Percentiles rank a stretch among this genome's conserved stretches.
Evolutionary conservation across 1,139 yeast species (phyloP).

Genomic region (Suhomyces wounanorum): DNA sequence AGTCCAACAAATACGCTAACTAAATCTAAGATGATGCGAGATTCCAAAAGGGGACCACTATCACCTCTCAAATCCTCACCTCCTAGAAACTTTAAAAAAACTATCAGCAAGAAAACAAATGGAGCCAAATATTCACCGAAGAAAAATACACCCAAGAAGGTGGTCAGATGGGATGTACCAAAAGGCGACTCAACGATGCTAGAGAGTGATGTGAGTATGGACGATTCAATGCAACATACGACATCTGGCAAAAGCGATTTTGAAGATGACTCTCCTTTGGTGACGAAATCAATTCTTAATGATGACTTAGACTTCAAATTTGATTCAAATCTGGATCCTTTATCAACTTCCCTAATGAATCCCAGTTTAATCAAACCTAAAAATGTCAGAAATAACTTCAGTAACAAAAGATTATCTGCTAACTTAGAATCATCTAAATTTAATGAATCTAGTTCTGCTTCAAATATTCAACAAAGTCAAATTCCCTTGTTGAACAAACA

Average conservation of each 20-base stretch:
- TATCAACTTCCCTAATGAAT: slow-evolving; percentile 22
- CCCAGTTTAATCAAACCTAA: neutral
- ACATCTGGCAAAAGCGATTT: slow-evolving; percentile 23
- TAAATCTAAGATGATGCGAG: slow-evolving; percentile 8
- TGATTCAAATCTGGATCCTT: slow-evolving; percentile 35
- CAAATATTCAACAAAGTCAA: neutral
- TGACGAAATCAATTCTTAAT: slow-evolving; percentile 19
- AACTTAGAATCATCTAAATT: slow-evolving; percentile 15
- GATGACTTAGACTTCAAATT: slow-evolving; percentile 35
- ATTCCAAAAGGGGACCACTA: slow-evolving; percentile 28
- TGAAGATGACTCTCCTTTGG: slow-evolving; percentile 33
- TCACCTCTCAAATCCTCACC: slow-evolving; percentile 38
- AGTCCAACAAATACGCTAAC: neutral
- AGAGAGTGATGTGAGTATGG: slow-evolving; percentile 27
- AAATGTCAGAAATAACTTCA: neutral
- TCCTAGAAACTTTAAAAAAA: slow-evolving; percentile 26
- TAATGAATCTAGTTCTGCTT: slow-evolving; percentile 7
- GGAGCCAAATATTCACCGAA: slow-evolving; percentile 15
- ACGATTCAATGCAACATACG: slow-evolving; percentile 16
- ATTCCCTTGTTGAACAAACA: slow-evolving; percentile 37
- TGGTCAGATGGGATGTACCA: slow-evolving; percentile 40
- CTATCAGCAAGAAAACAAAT: slow-evolving; percentile 17
- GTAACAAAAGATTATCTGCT: slow-evolving; percentile 20
- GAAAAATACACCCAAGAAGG: slow-evolving; percentile 27
- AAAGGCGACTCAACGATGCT: slow-evolving; percentile 34